Evolutionary conservation across 1,139 yeast genomes (phyloP).

Genomic region (Protomyces arabidopsidicola): DNA sequence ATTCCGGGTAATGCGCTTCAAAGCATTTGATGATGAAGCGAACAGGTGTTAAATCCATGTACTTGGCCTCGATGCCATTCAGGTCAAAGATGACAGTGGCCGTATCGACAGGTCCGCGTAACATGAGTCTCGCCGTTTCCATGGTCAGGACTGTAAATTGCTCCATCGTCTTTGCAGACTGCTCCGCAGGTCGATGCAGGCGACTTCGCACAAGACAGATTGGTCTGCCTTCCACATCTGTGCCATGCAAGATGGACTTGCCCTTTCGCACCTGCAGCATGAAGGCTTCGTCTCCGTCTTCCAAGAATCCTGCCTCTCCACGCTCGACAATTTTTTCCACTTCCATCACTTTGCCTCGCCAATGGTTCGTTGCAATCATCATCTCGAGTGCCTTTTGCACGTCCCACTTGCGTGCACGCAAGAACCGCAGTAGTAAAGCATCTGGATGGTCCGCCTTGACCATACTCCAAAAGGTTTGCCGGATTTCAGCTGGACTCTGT

Average conservation of each 20-base stretch:
- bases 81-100: conserved; percentile 63
- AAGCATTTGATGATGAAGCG: conserved; percentile 71
- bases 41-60: conserved; percentile 80
- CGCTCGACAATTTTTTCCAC: conserved; percentile 55
- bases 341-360: conserved; percentile 57
- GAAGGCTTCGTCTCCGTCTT: conserved; percentile 46
- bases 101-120: conserved; percentile 62
- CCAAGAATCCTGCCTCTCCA: conserved; percentile 54
- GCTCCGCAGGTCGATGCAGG: conserved; percentile 65
- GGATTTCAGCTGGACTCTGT: conserved; percentile 35
- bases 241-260: conserved; percentile 63
- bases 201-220: conserved; percentile 68
- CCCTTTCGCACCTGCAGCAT: conserved; percentile 44
- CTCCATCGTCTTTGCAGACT: conserved; percentile 63
- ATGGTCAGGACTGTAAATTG: conserved; percentile 60
- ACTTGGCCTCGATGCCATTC: conserved; percentile 53
- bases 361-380: conserved; percentile 61
- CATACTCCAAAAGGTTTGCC: conserved; percentile 49
- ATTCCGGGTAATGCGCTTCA: conserved; percentile 86
- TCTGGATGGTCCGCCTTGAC: conserved; percentile 61
- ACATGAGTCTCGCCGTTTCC: conserved; percentile 62
- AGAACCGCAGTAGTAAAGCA: conserved; percentile 58
- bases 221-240: conserved; percentile 62
- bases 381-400: conserved; percentile 58
- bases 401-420: conserved; percentile 73